A percentile compares a stretch with the other conserved stretches of the same genome.
phyloP scores from a whole-genome alignment of 1,284 basidiomycete species.

The Athelia psychrophila region DNA sequence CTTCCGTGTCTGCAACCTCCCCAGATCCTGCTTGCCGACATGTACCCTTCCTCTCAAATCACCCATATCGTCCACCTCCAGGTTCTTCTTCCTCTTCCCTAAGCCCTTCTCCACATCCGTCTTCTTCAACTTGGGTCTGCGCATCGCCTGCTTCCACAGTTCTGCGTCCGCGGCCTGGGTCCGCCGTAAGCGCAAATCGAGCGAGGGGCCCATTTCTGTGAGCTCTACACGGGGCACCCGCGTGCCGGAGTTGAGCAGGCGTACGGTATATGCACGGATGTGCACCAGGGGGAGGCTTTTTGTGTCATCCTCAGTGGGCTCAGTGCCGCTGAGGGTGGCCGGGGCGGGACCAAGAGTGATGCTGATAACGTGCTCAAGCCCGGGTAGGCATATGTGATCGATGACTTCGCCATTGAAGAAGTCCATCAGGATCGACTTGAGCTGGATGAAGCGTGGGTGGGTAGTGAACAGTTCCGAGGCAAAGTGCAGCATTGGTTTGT shows the following conservation, averaged over 20 bases:
- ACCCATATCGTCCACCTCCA: constrained; percentile 98
- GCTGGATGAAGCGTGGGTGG: constrained; percentile 86
- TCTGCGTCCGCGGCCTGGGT: constrained; percentile 76
- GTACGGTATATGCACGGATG: constrained; percentile 84
- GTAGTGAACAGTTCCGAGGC: constrained; percentile 92
- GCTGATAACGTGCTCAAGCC: constrained; percentile 91
- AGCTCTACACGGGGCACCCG: constrained; percentile 82
- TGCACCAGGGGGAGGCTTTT: constrained; percentile 76
- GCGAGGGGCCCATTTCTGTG: constrained; percentile 86
- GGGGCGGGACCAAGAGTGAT: constrained; percentile 76
- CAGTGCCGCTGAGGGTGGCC: constrained; percentile 42
- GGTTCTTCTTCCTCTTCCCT: constrained; percentile 93
- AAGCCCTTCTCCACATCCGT: constrained; percentile 81
- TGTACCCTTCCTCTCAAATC: constrained; percentile 92
- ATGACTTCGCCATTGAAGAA: constrained; percentile 89
- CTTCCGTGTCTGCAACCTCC: constrained; percentile 84
- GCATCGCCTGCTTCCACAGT: constrained; percentile 79
- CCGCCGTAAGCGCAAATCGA: constrained; percentile 83
- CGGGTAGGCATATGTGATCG: constrained; percentile 80
- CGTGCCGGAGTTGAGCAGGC: constrained; percentile 73
- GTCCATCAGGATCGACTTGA: constrained; percentile 90
- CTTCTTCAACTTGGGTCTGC: constrained; percentile 85
- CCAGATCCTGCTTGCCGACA: constrained; percentile 87
- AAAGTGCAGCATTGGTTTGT: constrained; percentile 94
- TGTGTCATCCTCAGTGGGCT: constrained; percentile 39